Evolutionary conservation across 208 protist species (phyloP), one percentile per base, ranked within the genome.

Genomic region (Acanthamoeba royreba): DNA sequence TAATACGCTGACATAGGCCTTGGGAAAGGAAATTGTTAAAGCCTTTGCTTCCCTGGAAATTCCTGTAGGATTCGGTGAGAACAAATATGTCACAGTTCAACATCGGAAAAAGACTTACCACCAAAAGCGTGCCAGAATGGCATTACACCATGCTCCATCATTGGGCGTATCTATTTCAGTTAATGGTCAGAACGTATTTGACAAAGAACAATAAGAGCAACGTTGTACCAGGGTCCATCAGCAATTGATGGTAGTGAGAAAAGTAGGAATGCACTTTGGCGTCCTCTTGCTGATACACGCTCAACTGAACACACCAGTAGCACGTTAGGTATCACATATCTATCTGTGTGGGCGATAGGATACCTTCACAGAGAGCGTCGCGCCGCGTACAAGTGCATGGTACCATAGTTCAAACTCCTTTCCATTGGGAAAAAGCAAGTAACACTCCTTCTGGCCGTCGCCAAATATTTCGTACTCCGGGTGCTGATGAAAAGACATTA

Each of bases 341-440:
- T 9, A 55, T 9, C 9, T 55, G 49, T 25, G 49, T 19, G 46
- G 77, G 22, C 7, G 8, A 19, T 11, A 25, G 47, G 33, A 38
- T 88, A 88, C 79, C 25, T 88, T 88, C 4, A 31, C 43, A 15
- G 47, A 63, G 22, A 88, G 79, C 17, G 43, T 15, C 15, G 79
- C 43, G n/a, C 46, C 79, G 31, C 79, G 79, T 13, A 9, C 7
- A 42, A 88, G 35, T 15, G 79, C 79, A 38, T 88, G 31, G 79
- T 40, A 88, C 79, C 79, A 88, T n/a, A 63, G 47, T n/a, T 88
- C 79, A 19, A 88, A 61, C 33, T 88, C 79, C 46, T 88, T 88
- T 42, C 79, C 79, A 47, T 88, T 88, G 28, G 49, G 47, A 38
- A 88, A 88, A 7, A 63, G 69, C 69, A 81, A 49, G 25, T 47